A percentile compares a stretch with the other conserved stretches of the same genome.
These are phyloP conservation scores for Brassica incana DNA, from an alignment of 345 rosid genomes.

Conservation along the genomic window DNA sequence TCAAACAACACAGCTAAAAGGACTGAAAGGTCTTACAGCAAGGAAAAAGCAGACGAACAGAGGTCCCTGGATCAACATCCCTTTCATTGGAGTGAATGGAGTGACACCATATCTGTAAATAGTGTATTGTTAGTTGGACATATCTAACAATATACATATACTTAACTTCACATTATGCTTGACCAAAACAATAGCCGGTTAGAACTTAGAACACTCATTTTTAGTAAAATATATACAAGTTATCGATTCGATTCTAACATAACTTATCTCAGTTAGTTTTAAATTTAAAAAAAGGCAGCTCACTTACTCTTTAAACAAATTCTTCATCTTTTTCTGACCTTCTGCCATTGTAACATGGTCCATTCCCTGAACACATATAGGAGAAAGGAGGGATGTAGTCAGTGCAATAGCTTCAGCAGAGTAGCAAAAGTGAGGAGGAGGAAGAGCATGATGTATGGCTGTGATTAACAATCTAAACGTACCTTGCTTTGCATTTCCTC, in stretches of 20 bases:
- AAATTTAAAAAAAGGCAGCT: conserved; percentile 26
- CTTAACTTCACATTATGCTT: no score
- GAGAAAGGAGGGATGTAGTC: not conserved
- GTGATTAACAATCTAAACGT: conserved; percentile 8
- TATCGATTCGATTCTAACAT: no score
- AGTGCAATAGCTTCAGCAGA: not conserved
- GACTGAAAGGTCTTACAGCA: conserved; percentile 60
- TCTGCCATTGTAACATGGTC: conserved; percentile 52
- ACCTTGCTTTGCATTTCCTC: conserved; percentile 61
- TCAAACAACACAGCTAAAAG: conserved; percentile 12
- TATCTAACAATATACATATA: not conserved
- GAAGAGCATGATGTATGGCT: not conserved
- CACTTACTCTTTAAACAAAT: conserved; percentile 80
- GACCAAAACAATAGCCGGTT: no score
- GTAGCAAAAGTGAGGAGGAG: not conserved
- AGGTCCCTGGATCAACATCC: conserved; percentile 77
- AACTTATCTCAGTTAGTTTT: no score
- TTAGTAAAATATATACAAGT: no score
- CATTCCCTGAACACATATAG: conserved; percentile 46
- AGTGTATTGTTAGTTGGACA: conserved; percentile 11
- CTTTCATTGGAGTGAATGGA: conserved; percentile 82
- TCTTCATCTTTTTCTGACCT: conserved; percentile 62
- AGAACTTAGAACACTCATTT: no score
- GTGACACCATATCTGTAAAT: conserved; percentile 69
- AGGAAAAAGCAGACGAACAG: conserved; percentile 72